Conservation (phyloP, 1,284 basidiomycete species). For the Peniophora sp. region DNA sequence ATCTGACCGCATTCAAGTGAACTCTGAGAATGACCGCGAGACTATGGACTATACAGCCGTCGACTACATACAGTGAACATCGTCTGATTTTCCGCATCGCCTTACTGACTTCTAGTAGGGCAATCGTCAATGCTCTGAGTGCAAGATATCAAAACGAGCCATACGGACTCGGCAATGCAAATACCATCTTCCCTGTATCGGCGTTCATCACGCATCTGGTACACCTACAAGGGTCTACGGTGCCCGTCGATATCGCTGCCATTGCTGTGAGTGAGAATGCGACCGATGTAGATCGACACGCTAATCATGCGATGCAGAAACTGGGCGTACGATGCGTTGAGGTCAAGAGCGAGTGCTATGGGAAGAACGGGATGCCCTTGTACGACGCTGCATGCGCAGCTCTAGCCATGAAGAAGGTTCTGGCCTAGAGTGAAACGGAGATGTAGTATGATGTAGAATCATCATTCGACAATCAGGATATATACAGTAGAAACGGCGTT, state of each 20-base stretch:
- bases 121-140: constrained; percentile 69
- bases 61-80: constrained; percentile 69
- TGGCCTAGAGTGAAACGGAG: constrained; percentile 10
- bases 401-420: constrained; percentile 38
- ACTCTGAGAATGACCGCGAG: constrained; percentile 86
- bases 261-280: constrained; percentile 47
- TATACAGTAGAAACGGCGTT: too few species aligned
- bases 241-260: constrained; percentile 51
- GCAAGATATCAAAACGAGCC: constrained; percentile 41
- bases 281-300: constrained; percentile 2
- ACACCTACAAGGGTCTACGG: constrained; percentile 56
- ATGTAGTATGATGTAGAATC: too few species aligned
- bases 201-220: constrained; percentile 82
- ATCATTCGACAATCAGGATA: too few species aligned
- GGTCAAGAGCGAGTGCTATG: constrained; percentile 20
- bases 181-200: constrained; percentile 57
- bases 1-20: constrained; percentile 46
- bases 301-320: constrained; percentile 26
- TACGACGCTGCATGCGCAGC: constrained; percentile 48
- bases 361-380: constrained; percentile 22
- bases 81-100: constrained; percentile 6
- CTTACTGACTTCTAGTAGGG: constrained; percentile 27
- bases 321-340: constrained; percentile 57
- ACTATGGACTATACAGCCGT: constrained; percentile 78
- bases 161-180: constrained; percentile 48